Percentiles rank a stretch among this genome's conserved stretches.
Evolutionary conservation across 345 rosid species (phyloP).

Genomic region (Erucastrum elatum): DNA sequence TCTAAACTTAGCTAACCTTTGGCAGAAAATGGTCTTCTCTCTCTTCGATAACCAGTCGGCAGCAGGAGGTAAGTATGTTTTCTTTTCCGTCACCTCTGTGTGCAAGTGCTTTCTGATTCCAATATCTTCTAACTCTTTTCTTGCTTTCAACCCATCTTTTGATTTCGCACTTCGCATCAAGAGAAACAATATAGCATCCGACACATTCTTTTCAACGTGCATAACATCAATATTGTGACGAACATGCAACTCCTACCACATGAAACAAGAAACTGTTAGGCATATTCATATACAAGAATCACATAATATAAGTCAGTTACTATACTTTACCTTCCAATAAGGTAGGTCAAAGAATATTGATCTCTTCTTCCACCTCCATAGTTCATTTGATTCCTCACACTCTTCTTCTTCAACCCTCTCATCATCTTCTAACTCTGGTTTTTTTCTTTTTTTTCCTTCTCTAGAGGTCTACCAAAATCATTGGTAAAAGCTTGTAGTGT

Average conservation of each 20-base stretch:
- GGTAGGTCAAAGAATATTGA: slow-evolving; percentile 9
- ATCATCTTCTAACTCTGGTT: not conserved
- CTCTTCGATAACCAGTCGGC: not conserved
- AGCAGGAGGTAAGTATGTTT: not conserved
- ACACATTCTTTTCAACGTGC: not conserved
- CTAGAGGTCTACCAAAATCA: not conserved
- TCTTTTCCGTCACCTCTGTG: not conserved
- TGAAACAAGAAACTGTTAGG: not conserved
- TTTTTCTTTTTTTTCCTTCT: not conserved
- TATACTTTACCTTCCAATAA: not conserved
- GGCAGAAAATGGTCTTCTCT: not conserved
- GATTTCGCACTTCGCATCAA: not conserved
- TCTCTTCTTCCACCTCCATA: not conserved
- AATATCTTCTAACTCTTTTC: not conserved
- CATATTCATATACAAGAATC: not conserved
- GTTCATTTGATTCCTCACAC: not conserved
- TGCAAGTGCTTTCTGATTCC: not conserved
- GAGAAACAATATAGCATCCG: not conserved
- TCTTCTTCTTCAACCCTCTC: slow-evolving; percentile 1
- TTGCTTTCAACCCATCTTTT: not conserved
- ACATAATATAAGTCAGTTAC: not conserved
- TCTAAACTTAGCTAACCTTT: not conserved
- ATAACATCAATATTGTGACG: not conserved
- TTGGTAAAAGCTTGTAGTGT: not conserved
- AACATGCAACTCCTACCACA: not conserved